Conservation (phyloP, 2,329 filamentous ascomycete species). For the Colletotrichum graminicola region DNA sequence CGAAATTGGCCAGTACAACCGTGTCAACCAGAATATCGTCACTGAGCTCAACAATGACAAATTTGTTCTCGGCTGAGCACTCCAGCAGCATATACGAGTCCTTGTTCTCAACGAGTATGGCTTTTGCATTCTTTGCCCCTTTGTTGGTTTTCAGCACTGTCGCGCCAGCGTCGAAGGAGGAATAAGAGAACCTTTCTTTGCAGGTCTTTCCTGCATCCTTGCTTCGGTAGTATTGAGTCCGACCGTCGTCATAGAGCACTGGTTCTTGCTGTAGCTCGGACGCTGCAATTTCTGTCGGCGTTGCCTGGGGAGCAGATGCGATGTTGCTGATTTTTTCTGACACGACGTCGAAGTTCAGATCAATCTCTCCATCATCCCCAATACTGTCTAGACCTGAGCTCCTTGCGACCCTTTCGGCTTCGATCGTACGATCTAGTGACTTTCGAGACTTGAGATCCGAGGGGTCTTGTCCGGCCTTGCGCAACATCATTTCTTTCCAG, state of each 20-base stretch:
- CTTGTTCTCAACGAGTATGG: conserved; percentile 95
- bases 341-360: conserved; percentile 65
- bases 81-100: conserved; percentile 98
- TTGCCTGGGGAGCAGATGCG: conserved; percentile 32
- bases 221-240: conserved; percentile 73
- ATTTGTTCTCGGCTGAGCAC: conserved; percentile 89
- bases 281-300: conserved; percentile 30
- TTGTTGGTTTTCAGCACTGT: conserved; percentile 91
- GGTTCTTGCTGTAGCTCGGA: conserved; percentile 52
- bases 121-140: conserved; percentile 87
- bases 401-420: conserved; percentile 64
- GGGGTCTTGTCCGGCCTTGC: conserved; percentile 79
- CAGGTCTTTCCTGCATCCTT: conserved; percentile 97
- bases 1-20: conserved; percentile 96
- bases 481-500: conserved; percentile 95
- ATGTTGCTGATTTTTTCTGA: conserved; percentile 55
- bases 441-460: conserved; percentile 71
- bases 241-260: conserved; percentile 61
- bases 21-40: conserved; percentile 91
- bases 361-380: conserved; percentile 90
- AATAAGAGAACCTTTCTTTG: conserved; percentile 97
- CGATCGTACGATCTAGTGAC: conserved; percentile 62
- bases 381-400: conserved; percentile 79
- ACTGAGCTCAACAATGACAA: conserved; percentile 93
- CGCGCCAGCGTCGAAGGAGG: conserved; percentile 96